Conservation (phyloP, 176 grass and related monocot genomes). For the Oryza nivara region DNA sequence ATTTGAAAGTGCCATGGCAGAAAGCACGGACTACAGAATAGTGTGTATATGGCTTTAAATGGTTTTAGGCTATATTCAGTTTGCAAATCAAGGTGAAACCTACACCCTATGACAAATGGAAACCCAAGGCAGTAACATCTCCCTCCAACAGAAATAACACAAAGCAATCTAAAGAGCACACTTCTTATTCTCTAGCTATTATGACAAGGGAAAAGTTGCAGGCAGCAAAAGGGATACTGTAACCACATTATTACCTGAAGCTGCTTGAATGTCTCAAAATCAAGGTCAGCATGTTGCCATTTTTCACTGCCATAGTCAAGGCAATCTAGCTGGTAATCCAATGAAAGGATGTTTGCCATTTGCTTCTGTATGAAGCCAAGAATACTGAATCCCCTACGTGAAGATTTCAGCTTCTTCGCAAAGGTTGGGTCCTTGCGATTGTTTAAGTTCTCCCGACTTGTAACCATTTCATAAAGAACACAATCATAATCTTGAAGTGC, state of each 20-base stretch:
- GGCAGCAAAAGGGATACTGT: not conserved
- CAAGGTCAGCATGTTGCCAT: conserved; percentile 90
- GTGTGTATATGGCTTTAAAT: not conserved
- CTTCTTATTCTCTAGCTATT: not conserved
- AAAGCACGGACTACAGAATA: conserved; percentile 32
- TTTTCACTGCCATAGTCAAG: conserved; percentile 77
- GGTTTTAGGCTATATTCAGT: conserved; percentile 1
- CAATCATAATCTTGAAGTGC: conserved; percentile 73
- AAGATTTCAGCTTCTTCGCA: conserved; percentile 52
- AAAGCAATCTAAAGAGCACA: conserved; percentile 9
- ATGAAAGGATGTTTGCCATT: conserved; percentile 72
- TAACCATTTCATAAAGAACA: conserved; percentile 89
- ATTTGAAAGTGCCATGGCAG: not conserved
- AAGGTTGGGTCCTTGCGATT: conserved; percentile 41
- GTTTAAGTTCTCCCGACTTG: conserved; percentile 55
- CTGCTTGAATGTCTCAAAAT: conserved; percentile 79
- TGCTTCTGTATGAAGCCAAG: conserved; percentile 86
- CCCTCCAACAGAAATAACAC: conserved; percentile 20
- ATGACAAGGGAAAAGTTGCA: not conserved
- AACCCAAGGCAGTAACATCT: not conserved
- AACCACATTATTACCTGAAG: conserved; percentile 67
- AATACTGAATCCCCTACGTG: conserved; percentile 70
- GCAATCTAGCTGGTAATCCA: conserved; percentile 93
- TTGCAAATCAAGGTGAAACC: not conserved
- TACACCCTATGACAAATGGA: not conserved